Conservation (phyloP, 192 early-diverging fungal species). For the Coemansia sp. region DNA sequence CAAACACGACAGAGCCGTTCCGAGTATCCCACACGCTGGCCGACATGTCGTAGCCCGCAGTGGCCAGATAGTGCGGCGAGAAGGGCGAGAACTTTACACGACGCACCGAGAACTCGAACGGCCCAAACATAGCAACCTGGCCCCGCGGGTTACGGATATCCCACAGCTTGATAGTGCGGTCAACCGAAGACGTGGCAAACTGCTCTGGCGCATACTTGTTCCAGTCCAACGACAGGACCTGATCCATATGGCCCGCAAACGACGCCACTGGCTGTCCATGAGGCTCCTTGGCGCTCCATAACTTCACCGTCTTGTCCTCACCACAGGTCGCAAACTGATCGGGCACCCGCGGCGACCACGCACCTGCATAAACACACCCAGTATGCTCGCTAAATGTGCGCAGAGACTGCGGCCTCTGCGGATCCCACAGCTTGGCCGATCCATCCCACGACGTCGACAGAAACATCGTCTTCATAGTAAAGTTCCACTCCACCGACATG, state of each 20-base stretch:
- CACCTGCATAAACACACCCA: constrained; percentile 85
- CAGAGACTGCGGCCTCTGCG: constrained; percentile 67
- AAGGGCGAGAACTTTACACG: constrained; percentile 93
- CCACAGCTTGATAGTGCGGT: constrained; percentile 86
- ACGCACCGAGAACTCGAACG: constrained; percentile 91
- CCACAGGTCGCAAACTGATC: constrained; percentile 83
- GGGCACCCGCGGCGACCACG: constrained; percentile 75
- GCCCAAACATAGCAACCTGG: constrained; percentile 66
- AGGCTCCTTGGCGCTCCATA: constrained; percentile 84
- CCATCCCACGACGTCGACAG: constrained; percentile 93
- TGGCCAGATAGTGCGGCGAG: constrained; percentile 67
- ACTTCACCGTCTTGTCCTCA: constrained; percentile 83
- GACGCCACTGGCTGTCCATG: constrained; percentile 53
- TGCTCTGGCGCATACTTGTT: constrained; percentile 87
- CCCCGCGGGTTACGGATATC: constrained; percentile 75
- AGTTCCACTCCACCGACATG: constrained; percentile 93
- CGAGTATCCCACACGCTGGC: constrained; percentile 84
- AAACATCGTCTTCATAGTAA: constrained; percentile 82
- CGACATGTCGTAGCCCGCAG: constrained; percentile 95
- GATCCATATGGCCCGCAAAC: constrained; percentile 74
- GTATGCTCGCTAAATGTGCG: constrained; percentile 85
- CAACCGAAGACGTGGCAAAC: constrained; percentile 86
- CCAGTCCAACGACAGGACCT: constrained; percentile 93
- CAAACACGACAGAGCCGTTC: constrained; percentile 50
- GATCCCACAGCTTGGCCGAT: constrained; percentile 93